Evolutionary conservation across 805 yeast genomes (phyloP).

Genomic region (Metschnikowia amazonensis): DNA sequence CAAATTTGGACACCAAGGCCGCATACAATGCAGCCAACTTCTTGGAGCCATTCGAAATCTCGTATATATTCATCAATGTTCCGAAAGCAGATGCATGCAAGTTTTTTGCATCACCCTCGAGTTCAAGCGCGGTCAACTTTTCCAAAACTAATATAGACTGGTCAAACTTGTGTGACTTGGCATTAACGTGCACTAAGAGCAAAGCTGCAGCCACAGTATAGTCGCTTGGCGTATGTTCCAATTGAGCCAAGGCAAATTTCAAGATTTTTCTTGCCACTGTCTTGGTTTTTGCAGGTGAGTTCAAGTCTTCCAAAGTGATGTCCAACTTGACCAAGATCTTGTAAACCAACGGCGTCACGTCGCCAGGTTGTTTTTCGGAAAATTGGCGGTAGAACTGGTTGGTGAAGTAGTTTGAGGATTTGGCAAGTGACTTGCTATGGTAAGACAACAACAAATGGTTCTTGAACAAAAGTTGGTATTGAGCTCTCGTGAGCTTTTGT

Average conservation of each 20-base stretch:
- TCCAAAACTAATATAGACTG: constrained; percentile 22
- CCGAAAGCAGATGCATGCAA: constrained; percentile 13
- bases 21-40: constrained; percentile 4
- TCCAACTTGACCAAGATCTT: constrained; percentile 28
- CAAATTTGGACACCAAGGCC: constrained; percentile 7
- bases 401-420: constrained; percentile 23
- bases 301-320: constrained; percentile 27
- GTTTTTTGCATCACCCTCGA: constrained; percentile 1
- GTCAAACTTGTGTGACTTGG: constrained; percentile 21
- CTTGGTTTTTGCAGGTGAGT: constrained; percentile 13
- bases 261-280: constrained; percentile 20
- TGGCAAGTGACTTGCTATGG: constrained; percentile 35
- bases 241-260: constrained; percentile 17
- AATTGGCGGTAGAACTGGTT: constrained; percentile 19
- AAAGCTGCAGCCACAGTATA: constrained; percentile 26
- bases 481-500: constrained; percentile 30
- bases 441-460: constrained; percentile 44
- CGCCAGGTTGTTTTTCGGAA: constrained; percentile 26
- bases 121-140: constrained; percentile 9
- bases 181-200: constrained; percentile 27
- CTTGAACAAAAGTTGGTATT: constrained; percentile 37
- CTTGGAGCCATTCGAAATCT: neutral
- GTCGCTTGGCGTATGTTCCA: constrained; percentile 9
- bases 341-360: constrained; percentile 28
- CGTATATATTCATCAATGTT: constrained; percentile 12